Evolutionary conservation across 2,329 filamentous ascomycete genomes (phyloP), one percentile per base, ranked within the genome.

Genomic region (Alternaria longipes): DNA sequence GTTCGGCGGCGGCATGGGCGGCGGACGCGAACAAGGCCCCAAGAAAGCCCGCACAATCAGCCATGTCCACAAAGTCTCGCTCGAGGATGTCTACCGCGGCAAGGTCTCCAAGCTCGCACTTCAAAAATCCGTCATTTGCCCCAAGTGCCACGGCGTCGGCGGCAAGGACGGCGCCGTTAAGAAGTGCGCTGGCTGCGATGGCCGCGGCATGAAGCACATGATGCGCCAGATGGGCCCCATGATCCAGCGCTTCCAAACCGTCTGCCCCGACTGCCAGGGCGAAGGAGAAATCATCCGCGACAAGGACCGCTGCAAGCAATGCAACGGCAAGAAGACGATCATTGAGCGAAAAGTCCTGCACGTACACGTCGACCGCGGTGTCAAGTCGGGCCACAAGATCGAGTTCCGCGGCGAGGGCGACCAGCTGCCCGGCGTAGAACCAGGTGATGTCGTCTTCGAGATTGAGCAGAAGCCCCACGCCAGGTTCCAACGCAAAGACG

Each of bases 211-310:
- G 92, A 98, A 98, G 91, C 97, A 92, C 41, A 98, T 99, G 94
- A 97, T 99, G 95, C 91, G 96, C 79, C 95, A 99, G 83, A 98
- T 99, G 94, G 95, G 95, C 53, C 95, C 95, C 62, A 99, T 99
- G 95, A 98, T 99, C 73, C 96, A 99, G 84, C 92, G 95, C 60
- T 99, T 99, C 89, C 95, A 99, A 86, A 98, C 94, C 30, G 94
- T 97, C 73, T 99, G 95, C 87, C 92, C 94, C 28, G 96, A 99
- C 83, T 99, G 95, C 80, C 94, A 95, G 73, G 96, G 96, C 66
- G 95, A 99, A 81, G 94, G 95, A 63, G 95, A 99, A 84, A 93
- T 91, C 68, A 94, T 99, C 80, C 93, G 92, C 78, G 94, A 98
- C 70, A 96, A 96, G 85, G 95, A 99, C 80, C 91, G 93, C 75